phyloP scores from a whole-genome alignment of 352 stramenopile species.

The Phytophthora vignae region DNA sequence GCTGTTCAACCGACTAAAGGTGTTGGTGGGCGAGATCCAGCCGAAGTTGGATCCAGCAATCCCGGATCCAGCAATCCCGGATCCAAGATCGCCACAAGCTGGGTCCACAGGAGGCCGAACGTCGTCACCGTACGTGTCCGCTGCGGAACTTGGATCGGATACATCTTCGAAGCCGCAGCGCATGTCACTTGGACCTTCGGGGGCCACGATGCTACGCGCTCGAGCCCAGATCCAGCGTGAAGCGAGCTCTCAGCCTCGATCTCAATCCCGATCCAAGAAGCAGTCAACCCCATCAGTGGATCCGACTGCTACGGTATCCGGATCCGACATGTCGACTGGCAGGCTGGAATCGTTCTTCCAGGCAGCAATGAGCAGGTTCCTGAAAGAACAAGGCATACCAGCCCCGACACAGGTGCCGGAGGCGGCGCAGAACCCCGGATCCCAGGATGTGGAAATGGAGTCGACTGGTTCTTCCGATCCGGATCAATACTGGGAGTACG shows the following conservation, averaged over 20 bases:
- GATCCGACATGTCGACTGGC: background rate
- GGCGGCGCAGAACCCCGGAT: no score
- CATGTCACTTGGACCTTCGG: background rate
- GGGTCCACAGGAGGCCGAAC: background rate
- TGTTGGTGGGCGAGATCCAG: background rate
- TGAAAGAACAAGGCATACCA: no score
- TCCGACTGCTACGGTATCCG: background rate
- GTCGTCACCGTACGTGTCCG: background rate
- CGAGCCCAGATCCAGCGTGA: no score
- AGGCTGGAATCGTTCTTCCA: background rate
- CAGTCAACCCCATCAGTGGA: background rate
- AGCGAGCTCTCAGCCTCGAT: no score
- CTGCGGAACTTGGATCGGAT: background rate
- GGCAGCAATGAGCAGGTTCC: no score
- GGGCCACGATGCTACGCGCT: no score
- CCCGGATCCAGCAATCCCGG: background rate
- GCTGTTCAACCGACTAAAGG: background rate
- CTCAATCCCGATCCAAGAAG: no score
- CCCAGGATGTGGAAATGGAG: no score
- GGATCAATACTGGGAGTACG: no score
- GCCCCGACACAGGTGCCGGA: no score
- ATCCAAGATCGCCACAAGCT: background rate
- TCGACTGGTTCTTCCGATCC: no score
- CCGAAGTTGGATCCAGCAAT: no score
- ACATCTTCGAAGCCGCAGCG: background rate